A percentile compares a stretch with the other conserved stretches of the same genome.
Evolutionary conservation across 148 eudicot species (phyloP).

Genomic region (Rhododendron molle): DNA sequence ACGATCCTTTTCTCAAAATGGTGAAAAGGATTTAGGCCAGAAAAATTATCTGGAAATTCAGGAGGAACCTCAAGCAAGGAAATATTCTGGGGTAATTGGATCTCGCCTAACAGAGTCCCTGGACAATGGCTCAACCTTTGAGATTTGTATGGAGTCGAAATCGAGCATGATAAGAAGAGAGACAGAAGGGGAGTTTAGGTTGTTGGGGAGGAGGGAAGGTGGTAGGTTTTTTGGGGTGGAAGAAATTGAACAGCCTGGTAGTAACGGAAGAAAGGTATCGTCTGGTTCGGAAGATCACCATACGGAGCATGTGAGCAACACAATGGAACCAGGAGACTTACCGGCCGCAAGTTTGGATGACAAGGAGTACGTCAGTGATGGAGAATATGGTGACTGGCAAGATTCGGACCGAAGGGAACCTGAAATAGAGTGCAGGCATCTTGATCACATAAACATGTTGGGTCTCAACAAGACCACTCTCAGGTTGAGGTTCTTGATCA

Average conservation of each 20-base stretch:
- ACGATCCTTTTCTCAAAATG: slow-evolving; percentile 18
- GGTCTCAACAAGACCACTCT: slow-evolving; percentile 86
- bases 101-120: slow-evolving; percentile 10
- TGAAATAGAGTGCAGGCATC: slow-evolving; percentile 75
- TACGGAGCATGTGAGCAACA: slow-evolving; percentile 37
- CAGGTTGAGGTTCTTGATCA: slow-evolving; percentile 73
- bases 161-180: slow-evolving; percentile 88
- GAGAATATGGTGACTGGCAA: slow-evolving; percentile 58
- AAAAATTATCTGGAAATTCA: slow-evolving; percentile 49
- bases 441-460: slow-evolving; percentile 92
- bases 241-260: slow-evolving; percentile 50
- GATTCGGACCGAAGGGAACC: slow-evolving; percentile 72
- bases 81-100: slow-evolving; percentile 26
- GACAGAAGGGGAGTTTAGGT: slow-evolving; percentile 91
- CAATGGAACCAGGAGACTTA: slow-evolving; percentile 54
- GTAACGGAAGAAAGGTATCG: slow-evolving; percentile 70
- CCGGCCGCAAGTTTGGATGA: slow-evolving; percentile 54
- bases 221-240: slow-evolving; percentile 66
- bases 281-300: slow-evolving; percentile 60
- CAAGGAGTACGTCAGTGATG: slow-evolving; percentile 55
- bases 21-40: slow-evolving; percentile 14
- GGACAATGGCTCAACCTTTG: slow-evolving; percentile 37
- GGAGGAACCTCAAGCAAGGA: slow-evolving; percentile 51
- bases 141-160: slow-evolving; percentile 44
- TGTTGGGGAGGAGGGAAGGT: slow-evolving; percentile 84